Conservation (phyloP, 108 stramenopile species). For the Licmophora abbreviata region DNA sequence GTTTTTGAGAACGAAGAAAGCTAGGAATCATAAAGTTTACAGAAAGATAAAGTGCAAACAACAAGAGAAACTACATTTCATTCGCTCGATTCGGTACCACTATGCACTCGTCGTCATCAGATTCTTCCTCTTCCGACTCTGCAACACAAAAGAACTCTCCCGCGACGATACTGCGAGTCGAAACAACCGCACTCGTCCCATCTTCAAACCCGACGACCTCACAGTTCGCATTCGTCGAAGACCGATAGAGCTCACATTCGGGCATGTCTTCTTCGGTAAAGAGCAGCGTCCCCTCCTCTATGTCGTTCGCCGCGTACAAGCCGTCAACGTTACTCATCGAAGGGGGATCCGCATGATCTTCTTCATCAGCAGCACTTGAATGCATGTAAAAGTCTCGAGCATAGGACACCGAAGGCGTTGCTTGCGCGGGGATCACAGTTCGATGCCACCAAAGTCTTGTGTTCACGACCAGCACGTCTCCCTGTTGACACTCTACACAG, state of each 20-base stretch:
- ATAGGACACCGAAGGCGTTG: constrained; percentile 67
- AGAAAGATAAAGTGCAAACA: too few species aligned
- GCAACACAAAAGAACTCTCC: constrained; percentile 83
- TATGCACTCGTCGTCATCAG: constrained; percentile 18
- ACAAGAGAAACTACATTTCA: too few species aligned
- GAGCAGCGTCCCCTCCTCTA: constrained; percentile 70
- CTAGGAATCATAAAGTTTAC: too few species aligned
- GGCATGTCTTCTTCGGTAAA: constrained; percentile 73
- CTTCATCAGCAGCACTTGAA: not conserved
- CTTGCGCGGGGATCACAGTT: constrained; percentile 61
- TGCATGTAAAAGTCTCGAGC: constrained; percentile 74
- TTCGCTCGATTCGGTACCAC: too few species aligned
- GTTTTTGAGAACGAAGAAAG: not conserved
- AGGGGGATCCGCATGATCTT: not conserved
- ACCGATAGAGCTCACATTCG: constrained; percentile 61
- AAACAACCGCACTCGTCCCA: constrained; percentile 74
- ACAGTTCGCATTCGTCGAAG: constrained; percentile 57
- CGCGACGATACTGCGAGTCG: constrained; percentile 39
- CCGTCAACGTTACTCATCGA: constrained; percentile 82
- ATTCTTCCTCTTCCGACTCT: constrained; percentile 57
- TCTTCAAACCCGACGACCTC: constrained; percentile 59
- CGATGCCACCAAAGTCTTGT: constrained; percentile 84
- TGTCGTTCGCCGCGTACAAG: constrained; percentile 69
- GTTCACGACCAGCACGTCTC: constrained; percentile 74
- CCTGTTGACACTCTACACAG: constrained; percentile 57